phyloP scores from a whole-genome alignment of 1,284 basidiomycete genomes.

The Boletellus deceptivus region DNA sequence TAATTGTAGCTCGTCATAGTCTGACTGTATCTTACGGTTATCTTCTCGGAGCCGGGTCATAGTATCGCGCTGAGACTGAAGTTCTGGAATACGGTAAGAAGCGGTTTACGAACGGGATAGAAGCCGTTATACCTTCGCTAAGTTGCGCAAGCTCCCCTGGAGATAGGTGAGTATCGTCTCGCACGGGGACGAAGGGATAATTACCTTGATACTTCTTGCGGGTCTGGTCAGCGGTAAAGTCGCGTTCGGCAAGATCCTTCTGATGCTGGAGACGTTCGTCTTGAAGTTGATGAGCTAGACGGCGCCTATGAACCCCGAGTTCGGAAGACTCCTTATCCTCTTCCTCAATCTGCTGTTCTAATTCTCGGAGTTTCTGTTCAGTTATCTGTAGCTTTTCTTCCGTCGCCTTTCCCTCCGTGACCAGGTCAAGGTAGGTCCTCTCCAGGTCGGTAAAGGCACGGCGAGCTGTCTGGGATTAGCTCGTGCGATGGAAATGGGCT shows the following conservation, averaged over 20 bases:
- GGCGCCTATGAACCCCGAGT: constrained; percentile 58
- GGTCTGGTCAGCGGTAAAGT: constrained; percentile 75
- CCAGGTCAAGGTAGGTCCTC: constrained; percentile 52
- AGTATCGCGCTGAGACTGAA: constrained; percentile 73
- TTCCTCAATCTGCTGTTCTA: constrained; percentile 66
- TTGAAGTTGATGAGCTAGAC: constrained; percentile 70
- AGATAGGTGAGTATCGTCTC: constrained; percentile 9
- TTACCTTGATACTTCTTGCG: constrained; percentile 81
- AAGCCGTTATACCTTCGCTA: constrained; percentile 61
- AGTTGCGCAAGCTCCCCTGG: constrained; percentile 72
- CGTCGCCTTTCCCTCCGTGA: constrained; percentile 52
- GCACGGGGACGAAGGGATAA: constrained; percentile 2
- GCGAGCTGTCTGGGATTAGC: constrained; percentile 39
- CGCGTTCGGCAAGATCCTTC: constrained; percentile 73
- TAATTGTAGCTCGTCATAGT: constrained; percentile 74
- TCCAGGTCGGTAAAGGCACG: constrained; percentile 63
- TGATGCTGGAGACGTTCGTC: constrained; percentile 75
- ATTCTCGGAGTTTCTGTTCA: constrained; percentile 56
- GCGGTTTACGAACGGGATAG: neutral
- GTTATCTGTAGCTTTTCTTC: constrained; percentile 52
- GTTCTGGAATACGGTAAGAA: constrained; percentile 42
- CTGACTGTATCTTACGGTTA: constrained; percentile 71
- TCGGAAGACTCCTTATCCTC: constrained; percentile 69
- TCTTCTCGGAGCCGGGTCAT: constrained; percentile 77
- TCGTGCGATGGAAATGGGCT: neutral